phyloP scores from a whole-genome alignment of 495 filamentous ascomycete genomes.

The Filosporella fistucella region DNA sequence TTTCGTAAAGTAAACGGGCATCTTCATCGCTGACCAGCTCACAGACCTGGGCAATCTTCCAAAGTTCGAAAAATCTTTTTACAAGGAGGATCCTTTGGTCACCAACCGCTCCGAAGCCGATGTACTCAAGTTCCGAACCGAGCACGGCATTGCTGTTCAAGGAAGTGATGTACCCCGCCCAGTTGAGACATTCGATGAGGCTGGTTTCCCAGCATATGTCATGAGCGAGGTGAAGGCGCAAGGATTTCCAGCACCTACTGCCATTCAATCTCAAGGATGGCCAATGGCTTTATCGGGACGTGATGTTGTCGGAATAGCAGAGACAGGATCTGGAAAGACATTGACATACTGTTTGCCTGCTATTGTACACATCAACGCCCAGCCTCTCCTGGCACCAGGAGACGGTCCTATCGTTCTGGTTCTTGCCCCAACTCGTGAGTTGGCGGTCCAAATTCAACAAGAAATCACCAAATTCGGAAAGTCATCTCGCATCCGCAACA shows the following conservation, averaged over 20 bases:
- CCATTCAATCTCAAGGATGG: constrained; percentile 98
- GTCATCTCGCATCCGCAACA: constrained; percentile 96
- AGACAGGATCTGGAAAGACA: constrained; percentile 99
- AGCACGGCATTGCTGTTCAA: constrained; percentile 72
- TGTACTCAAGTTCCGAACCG: constrained; percentile 79
- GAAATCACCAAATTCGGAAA: constrained; percentile 95
- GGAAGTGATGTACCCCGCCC: constrained; percentile 82
- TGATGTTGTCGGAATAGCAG: constrained; percentile 98
- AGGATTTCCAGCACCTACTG: constrained; percentile 85
- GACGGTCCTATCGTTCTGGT: constrained; percentile 97
- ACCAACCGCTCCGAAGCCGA: constrained; percentile 68
- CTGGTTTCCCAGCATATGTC: constrained; percentile 92
- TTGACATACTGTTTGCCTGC: constrained; percentile 97
- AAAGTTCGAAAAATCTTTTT: constrained; percentile 99
- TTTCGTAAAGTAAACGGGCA: constrained; percentile 9
- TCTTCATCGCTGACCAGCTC: constrained; percentile 18
- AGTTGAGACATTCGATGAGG: constrained; percentile 95
- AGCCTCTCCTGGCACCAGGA: constrained; percentile 93
- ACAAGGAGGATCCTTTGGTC: constrained; percentile 87
- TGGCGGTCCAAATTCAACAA: constrained; percentile 97
- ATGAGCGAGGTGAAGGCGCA: constrained; percentile 98
- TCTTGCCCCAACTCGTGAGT: constrained; percentile 90
- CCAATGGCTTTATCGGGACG: constrained; percentile 98
- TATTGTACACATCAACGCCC: constrained; percentile 98
- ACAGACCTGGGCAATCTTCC: constrained; percentile 74